Evolutionary conservation across 1,284 basidiomycete species (phyloP).

Genomic region (Schizophyllum commune): DNA sequence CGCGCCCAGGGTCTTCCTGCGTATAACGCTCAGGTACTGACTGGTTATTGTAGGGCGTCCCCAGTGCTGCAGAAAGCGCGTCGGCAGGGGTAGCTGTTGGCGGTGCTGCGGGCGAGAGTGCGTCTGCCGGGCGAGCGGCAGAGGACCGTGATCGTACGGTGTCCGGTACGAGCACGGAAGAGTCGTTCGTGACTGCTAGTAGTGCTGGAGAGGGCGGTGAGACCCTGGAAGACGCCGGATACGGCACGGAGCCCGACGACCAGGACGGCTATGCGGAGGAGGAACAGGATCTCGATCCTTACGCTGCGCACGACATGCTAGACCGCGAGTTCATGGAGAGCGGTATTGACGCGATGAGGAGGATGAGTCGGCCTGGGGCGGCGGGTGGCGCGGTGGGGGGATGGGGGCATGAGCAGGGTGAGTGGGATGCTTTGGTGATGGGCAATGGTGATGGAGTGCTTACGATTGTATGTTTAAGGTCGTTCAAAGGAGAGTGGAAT

Average conservation of each 20-base stretch:
- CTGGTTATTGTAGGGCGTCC: no score
- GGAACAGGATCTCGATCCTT: background rate
- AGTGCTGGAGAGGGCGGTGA: background rate
- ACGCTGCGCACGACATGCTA: conserved; percentile 17
- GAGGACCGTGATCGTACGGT: background rate
- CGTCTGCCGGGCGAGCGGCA: background rate
- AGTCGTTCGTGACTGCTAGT: background rate
- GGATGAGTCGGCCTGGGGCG: conserved; percentile 27
- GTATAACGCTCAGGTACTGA: no score
- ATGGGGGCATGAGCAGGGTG: background rate
- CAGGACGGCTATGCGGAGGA: background rate
- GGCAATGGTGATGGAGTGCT: background rate
- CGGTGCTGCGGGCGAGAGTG: background rate
- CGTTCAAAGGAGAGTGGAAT: no score
- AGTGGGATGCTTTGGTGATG: conserved; percentile 12
- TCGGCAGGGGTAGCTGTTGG: no score
- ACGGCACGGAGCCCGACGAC: background rate
- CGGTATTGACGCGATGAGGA: conserved; percentile 49
- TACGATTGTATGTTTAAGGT: no score
- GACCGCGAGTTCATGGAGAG: conserved; percentile 38
- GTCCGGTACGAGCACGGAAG: background rate
- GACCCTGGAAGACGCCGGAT: background rate
- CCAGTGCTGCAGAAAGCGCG: no score
- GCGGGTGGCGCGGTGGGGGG: conserved; percentile 5
- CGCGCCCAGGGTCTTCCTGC: no score